phyloP scores from a whole-genome alignment of 805 yeast species.

The Kluyveromyces wickerhamii region DNA sequence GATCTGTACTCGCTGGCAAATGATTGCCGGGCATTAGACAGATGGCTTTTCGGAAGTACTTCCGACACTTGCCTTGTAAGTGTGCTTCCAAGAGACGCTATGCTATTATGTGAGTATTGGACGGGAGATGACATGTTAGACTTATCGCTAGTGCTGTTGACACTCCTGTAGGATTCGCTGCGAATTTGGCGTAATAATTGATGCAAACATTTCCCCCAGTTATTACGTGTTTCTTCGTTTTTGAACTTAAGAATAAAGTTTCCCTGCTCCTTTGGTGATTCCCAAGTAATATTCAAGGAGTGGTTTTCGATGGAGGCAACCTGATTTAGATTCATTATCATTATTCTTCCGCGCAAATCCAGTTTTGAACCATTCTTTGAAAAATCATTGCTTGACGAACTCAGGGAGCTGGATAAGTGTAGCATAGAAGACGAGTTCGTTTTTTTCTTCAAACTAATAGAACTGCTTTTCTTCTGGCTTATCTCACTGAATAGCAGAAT shows the following conservation, averaged over 20 bases:
- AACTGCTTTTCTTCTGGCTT: conserved; percentile 40
- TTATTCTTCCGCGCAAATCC: conserved; percentile 75
- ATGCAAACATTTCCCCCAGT: conserved; percentile 70
- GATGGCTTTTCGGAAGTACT: conserved; percentile 19
- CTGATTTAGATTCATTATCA: conserved; percentile 56
- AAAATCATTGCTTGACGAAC: conserved; percentile 11
- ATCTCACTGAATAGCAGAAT: conserved; percentile 58
- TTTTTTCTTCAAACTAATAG: conserved; percentile 35
- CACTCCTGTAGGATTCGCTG: conserved; percentile 27
- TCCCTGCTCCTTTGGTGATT: conserved; percentile 82
- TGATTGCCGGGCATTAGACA: conserved; percentile 11
- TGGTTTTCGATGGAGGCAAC: conserved; percentile 43
- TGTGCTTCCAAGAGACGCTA: conserved; percentile 18
- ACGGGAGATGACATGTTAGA: conserved; percentile 20
- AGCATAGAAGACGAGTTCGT: conserved; percentile 15
- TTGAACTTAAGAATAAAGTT: conserved; percentile 74
- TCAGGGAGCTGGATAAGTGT: conserved; percentile 10
- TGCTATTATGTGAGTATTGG: conserved; percentile 21
- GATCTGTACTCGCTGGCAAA: conserved; percentile 31
- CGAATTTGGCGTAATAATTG: conserved; percentile 25
- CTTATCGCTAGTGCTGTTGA: conserved; percentile 22
- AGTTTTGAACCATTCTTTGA: conserved; percentile 31
- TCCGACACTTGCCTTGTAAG: conserved; percentile 24
- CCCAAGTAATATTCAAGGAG: conserved; percentile 64
- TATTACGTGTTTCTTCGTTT: conserved; percentile 73